Base-by-base conservation (phyloP, 495 filamentous ascomycete species). In the Cercophora newfieldiana region DNA sequence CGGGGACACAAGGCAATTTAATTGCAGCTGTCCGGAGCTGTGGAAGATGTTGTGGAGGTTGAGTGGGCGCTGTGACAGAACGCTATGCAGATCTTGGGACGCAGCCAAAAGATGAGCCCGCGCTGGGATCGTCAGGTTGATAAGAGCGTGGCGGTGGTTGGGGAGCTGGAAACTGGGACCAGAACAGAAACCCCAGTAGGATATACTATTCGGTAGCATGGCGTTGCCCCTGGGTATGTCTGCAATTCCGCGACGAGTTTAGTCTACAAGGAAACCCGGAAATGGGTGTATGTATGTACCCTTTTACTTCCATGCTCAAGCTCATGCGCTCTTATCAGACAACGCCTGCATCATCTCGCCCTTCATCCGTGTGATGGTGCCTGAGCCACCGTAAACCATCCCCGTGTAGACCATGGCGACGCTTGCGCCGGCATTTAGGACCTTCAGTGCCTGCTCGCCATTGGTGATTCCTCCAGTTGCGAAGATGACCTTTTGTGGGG, bases 381-480 rank as follows among this genome's bases (percentile, higher is more conserved):
- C 94, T 3, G 90, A 84, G 19, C 94, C 95, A 3, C 90, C 90
- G 72, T 96, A 99, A 7, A 92, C 88, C 70, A 96, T 76, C 8
- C 89, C 78, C 2, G 89, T 91, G 71, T 92, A 95, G 50, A 95
- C 85, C 89, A 93, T 92, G 1, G 91, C 92, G 0, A 96, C 87
- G 61, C 88, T 92, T 0, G 95, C 94, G 10, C 95, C 95, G 0
- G 93, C 91, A 65, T 93, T 87, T 37, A 96, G 80, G 0, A 90
- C 86, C 77, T 90, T 84, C 4, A 90, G 80, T 6, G 92, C 95
- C 79, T 97, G 89, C 57, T 86, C 81, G 10, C 94, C 95, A 67
- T 86, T 93, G 5, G 88, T 92, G 67, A 99, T 95, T 8, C 95
- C 95, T 1, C 94, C 94, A 0, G 89, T 92, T 14, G 94, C 94